These are phyloP conservation scores for Aspergillus sp. DNA, from an alignment of 2,329 filamentous ascomycete genomes.

Conservation along the genomic window DNA sequence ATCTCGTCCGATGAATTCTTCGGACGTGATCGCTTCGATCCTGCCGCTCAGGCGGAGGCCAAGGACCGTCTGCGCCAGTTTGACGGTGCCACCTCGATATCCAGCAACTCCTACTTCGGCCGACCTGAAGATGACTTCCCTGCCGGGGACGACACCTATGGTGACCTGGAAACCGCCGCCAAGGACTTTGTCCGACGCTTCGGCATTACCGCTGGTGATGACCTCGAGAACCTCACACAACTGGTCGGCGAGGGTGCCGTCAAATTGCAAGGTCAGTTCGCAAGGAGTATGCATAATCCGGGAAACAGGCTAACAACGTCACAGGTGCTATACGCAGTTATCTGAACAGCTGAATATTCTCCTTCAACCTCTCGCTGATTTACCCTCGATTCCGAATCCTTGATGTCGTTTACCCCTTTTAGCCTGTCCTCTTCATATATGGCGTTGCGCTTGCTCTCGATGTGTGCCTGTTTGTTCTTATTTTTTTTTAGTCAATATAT, in stretches of 20 bases:
- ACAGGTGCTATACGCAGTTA: constrained; percentile 49
- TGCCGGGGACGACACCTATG: constrained; percentile 69
- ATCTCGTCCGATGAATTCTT: constrained; percentile 99
- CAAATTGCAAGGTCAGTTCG: constrained; percentile 67
- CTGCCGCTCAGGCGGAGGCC: constrained; percentile 75
- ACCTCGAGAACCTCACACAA: constrained; percentile 83
- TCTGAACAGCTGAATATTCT: constrained; percentile 42
- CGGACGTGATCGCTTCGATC: constrained; percentile 82
- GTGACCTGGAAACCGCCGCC: constrained; percentile 86
- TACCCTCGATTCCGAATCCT: constrained; percentile 2
- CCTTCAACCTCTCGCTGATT: not conserved
- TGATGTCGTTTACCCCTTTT: constrained; percentile 7
- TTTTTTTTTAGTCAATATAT: not conserved
- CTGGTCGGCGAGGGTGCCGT: constrained; percentile 81
- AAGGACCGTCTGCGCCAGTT: constrained; percentile 86
- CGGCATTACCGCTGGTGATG: constrained; percentile 91
- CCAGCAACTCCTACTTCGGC: constrained; percentile 96
- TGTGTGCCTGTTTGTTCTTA: not conserved
- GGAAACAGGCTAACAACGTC: constrained; percentile 7
- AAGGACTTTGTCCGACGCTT: constrained; percentile 96
- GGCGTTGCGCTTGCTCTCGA: constrained; percentile 9
- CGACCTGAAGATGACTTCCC: constrained; percentile 77
- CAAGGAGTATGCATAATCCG: not conserved
- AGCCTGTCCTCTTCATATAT: constrained; percentile 9
- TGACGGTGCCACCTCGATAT: constrained; percentile 87